These are phyloP conservation scores for Erodium maritimum DNA, from an alignment of 345 rosid genomes.

Conservation along the genomic window DNA sequence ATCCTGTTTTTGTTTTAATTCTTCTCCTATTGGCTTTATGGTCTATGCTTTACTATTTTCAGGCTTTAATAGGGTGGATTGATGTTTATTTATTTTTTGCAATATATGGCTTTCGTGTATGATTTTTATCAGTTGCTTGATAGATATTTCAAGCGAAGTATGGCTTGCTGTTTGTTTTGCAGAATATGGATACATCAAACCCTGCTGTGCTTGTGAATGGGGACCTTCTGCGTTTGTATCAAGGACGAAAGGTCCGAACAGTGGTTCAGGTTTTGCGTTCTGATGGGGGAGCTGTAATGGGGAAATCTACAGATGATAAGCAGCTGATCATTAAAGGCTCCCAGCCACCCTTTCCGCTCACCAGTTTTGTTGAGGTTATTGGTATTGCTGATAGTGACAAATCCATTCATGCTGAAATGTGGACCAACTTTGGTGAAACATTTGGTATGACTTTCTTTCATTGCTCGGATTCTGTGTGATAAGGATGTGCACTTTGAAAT, in stretches of 20 bases:
- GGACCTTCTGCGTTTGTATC: conserved; percentile 34
- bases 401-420: conserved; percentile 50
- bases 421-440: conserved; percentile 65
- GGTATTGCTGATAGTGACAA: conserved; percentile 72
- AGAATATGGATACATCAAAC: conserved; percentile 60
- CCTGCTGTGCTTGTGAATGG: conserved; percentile 89
- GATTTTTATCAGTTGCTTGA: no score
- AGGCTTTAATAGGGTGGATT: background rate
- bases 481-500: background rate
- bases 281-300: conserved; percentile 39
- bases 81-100: no score
- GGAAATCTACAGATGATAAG: conserved; percentile 59
- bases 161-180: background rate
- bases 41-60: no score
- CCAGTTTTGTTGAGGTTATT: conserved; percentile 65
- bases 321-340: conserved; percentile 54
- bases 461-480: background rate
- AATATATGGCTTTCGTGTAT: no score
- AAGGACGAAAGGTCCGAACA: conserved; percentile 58
- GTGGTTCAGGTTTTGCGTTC: conserved; percentile 54
- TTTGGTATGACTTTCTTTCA: conserved; percentile 39
- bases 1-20: background rate
- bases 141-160: background rate
- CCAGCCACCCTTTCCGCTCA: conserved; percentile 33
- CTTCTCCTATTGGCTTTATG: background rate